phyloP scores from a whole-genome alignment of 2,329 filamentous ascomycete species.

The Arthroderma uncinatum region DNA sequence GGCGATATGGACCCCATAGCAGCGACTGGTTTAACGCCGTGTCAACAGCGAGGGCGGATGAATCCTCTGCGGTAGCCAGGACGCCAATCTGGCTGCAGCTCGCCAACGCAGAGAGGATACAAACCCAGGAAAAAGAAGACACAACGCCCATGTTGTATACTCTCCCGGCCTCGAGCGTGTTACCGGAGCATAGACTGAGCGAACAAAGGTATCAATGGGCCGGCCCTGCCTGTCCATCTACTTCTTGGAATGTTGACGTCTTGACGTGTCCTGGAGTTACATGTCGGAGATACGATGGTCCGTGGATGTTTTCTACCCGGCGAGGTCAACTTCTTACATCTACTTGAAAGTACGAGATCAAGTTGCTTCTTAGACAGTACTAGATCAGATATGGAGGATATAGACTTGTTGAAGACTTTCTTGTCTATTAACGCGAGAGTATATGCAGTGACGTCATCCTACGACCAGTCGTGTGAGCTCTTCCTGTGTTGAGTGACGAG shows the following conservation, averaged over 20 bases:
- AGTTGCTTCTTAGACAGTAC: neutral
- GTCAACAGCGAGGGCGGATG: constrained; percentile 28
- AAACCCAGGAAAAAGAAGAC: constrained; percentile 22
- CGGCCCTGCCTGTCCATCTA: neutral
- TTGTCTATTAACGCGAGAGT: neutral
- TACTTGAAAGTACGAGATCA: no score
- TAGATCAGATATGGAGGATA: neutral
- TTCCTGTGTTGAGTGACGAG: neutral
- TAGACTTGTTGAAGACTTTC: neutral
- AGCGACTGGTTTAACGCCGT: constrained; percentile 64
- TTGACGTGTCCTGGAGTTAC: neutral
- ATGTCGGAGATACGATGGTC: constrained; percentile 2
- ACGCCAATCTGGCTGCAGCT: neutral
- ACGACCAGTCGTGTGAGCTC: neutral
- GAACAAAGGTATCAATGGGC: neutral
- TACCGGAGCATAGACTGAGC: neutral
- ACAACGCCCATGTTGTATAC: constrained; percentile 13
- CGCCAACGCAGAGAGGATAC: constrained; percentile 14
- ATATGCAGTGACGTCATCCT: neutral
- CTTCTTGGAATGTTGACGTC: neutral
- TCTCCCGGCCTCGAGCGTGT: neutral
- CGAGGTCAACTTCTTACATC: no score
- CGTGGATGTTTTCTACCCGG: neutral
- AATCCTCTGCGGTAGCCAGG: neutral
- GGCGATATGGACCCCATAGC: constrained; percentile 90